phyloP scores from a whole-genome alignment of 1,284 basidiomycete species.

The Meira nashicola region DNA sequence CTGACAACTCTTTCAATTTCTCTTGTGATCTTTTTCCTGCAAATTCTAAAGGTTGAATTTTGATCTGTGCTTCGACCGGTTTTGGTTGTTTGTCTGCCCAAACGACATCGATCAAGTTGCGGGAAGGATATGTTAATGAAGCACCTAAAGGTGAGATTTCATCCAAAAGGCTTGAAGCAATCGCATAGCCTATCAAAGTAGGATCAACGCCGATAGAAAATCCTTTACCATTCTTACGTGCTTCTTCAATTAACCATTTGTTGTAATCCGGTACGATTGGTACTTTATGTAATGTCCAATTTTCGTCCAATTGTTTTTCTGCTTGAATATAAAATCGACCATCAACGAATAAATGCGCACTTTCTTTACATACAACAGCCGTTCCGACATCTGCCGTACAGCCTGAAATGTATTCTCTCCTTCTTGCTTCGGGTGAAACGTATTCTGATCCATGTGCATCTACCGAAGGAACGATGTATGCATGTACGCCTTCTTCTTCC shows the following conservation, averaged over 20 bases:
- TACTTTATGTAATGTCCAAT: conserved; percentile 71
- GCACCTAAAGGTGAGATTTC: conserved; percentile 14
- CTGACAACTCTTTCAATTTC: conserved; percentile 43
- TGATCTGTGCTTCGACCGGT: conserved; percentile 67
- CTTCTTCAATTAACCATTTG: conserved; percentile 56
- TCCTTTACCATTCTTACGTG: conserved; percentile 54
- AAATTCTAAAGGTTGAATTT: conserved; percentile 69
- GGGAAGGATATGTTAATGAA: conserved; percentile 58
- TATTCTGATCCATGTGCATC: conserved; percentile 88
- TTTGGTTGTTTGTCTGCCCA: conserved; percentile 67
- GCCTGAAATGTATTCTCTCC: conserved; percentile 75
- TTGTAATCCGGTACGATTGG: conserved; percentile 47
- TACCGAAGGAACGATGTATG: conserved; percentile 67
- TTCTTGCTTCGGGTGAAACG: conserved; percentile 72
- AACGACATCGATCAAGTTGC: conserved; percentile 79
- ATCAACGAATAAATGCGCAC: conserved; percentile 68
- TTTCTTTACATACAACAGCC: conserved; percentile 66
- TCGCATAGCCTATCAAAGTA: conserved; percentile 69
- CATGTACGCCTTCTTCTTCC: conserved; percentile 32
- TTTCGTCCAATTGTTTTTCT: conserved; percentile 66
- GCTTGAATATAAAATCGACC: conserved; percentile 87
- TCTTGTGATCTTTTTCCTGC: conserved; percentile 59
- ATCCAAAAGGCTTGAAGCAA: conserved; percentile 54
- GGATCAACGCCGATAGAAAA: conserved; percentile 79
- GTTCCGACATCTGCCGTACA: conserved; percentile 54